These are phyloP conservation scores for Rostrohypoxylon terebratum DNA, from an alignment of 495 filamentous ascomycete genomes.

Conservation along the genomic window DNA sequence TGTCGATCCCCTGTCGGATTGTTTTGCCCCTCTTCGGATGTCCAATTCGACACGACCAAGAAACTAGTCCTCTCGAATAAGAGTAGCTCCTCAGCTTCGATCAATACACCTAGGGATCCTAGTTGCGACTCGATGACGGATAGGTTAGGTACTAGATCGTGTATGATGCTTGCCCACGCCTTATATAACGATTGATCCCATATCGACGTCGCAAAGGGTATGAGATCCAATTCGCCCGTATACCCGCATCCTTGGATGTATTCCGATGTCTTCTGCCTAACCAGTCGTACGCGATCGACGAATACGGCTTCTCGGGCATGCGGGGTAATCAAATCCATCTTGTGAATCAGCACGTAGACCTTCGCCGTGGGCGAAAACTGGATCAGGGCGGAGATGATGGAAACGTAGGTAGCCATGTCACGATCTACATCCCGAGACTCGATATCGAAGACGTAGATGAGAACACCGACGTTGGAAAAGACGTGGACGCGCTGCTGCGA, in stretches of 20 bases:
- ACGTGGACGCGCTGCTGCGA: conserved; percentile 93
- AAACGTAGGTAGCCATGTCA: conserved; percentile 88
- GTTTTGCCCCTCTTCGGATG: conserved; percentile 73
- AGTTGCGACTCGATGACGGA: conserved; percentile 89
- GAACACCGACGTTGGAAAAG: conserved; percentile 93
- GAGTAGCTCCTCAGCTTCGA: conserved; percentile 92
- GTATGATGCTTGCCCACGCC: conserved; percentile 96
- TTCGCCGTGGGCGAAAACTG: conserved; percentile 87
- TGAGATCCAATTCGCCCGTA: conserved; percentile 64
- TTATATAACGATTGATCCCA: conserved; percentile 99
- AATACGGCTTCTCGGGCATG: conserved; percentile 82
- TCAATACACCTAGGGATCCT: conserved; percentile 77
- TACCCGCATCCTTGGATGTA: conserved; percentile 64
- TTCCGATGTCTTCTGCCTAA: conserved; percentile 78
- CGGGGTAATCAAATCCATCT: conserved; percentile 95
- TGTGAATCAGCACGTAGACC: conserved; percentile 95
- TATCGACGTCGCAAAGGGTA: conserved; percentile 90
- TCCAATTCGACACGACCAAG: conserved; percentile 88
- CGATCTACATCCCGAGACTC: conserved; percentile 92
- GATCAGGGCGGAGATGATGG: conserved; percentile 83
- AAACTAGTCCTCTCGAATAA: conserved; percentile 97
- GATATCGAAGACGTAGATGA: conserved; percentile 99
- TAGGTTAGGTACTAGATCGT: conserved; percentile 94
- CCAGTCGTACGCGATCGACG: conserved; percentile 77
- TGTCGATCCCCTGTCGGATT: conserved; percentile 94